phyloP scores from a whole-genome alignment of 139 green algal species.

The Desmodesmus armatus region DNA sequence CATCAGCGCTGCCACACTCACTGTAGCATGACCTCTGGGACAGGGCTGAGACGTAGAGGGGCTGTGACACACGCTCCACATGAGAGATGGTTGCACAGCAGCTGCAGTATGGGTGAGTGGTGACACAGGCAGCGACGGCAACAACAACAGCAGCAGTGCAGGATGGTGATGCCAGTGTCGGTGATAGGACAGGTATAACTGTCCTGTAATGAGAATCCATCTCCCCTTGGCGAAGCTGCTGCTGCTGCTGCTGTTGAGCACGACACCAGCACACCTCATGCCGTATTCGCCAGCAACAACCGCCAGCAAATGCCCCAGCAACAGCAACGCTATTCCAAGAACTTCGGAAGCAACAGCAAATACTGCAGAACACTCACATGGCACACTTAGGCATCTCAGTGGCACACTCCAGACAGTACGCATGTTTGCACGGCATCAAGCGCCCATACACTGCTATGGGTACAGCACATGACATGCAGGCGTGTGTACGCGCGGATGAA shows the following conservation, averaged over 20 bases:
- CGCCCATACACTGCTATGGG: constrained; percentile 79
- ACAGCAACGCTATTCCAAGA: neutral
- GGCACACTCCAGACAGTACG: constrained; percentile 80
- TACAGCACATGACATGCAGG: constrained; percentile 77
- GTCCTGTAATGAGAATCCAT: too few relatives aligned
- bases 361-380: constrained; percentile 67
- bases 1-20: constrained; percentile 44
- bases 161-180: too few relatives aligned
- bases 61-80: constrained; percentile 65
- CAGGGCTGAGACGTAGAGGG: constrained; percentile 77
- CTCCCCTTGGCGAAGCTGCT: neutral
- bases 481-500: too few relatives aligned
- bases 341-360: neutral
- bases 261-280: too few relatives aligned
- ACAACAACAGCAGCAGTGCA: neutral
- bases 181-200: too few relatives aligned
- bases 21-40: constrained; percentile 76
- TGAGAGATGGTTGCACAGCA: constrained; percentile 66
- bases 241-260: too few relatives aligned
- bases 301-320: neutral
- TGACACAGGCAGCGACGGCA: neutral
- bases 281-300: too few relatives aligned
- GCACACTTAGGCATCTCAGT: constrained; percentile 74
- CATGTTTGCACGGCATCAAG: constrained; percentile 80
- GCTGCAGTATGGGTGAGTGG: constrained; percentile 50